A percentile compares a stretch with the other conserved stretches of the same genome.
phyloP scores from a whole-genome alignment of 495 filamentous ascomycete genomes.

The Penicillium manginii region DNA sequence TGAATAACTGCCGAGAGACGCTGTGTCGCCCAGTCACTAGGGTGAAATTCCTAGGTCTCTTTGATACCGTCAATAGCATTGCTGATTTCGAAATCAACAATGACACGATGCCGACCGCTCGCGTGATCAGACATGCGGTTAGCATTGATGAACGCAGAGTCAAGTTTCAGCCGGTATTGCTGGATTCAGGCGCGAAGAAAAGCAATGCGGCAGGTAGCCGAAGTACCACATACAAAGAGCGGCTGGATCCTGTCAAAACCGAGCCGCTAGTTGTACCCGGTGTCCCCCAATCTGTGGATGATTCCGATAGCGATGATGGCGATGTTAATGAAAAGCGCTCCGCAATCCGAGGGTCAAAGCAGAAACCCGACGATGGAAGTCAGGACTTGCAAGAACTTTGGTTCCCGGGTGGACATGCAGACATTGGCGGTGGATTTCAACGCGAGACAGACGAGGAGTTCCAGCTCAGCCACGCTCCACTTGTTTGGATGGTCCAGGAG shows the following conservation, averaged over 20 bases:
- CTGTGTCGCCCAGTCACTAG: slow-evolving; percentile 68
- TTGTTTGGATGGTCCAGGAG: slow-evolving; percentile 76
- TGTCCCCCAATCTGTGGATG: background rate
- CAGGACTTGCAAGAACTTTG: slow-evolving; percentile 43
- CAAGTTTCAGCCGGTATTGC: slow-evolving; percentile 42
- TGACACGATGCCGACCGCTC: slow-evolving; percentile 25
- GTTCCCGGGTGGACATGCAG: slow-evolving; percentile 46
- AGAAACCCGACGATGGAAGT: background rate
- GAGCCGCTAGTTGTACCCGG: slow-evolving; percentile 1
- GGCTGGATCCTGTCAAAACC: background rate
- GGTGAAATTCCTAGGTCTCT: slow-evolving; percentile 46
- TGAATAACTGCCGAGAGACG: slow-evolving; percentile 73
- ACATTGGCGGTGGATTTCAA: slow-evolving; percentile 45
- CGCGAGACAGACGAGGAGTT: slow-evolving; percentile 44
- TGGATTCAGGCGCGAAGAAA: background rate
- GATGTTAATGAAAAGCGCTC: background rate
- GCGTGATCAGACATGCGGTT: slow-evolving; percentile 47
- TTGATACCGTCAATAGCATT: slow-evolving; percentile 66
- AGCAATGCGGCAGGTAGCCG: background rate
- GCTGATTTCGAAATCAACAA: slow-evolving; percentile 62
- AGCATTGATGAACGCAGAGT: slow-evolving; percentile 49
- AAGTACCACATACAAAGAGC: slow-evolving; percentile 1
- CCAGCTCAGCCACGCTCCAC: slow-evolving; percentile 64
- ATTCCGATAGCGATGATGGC: background rate
- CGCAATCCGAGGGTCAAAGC: background rate